Base-by-base conservation (phyloP, 2,329 filamentous ascomycete species). In the Fusarium transvaalense region DNA sequence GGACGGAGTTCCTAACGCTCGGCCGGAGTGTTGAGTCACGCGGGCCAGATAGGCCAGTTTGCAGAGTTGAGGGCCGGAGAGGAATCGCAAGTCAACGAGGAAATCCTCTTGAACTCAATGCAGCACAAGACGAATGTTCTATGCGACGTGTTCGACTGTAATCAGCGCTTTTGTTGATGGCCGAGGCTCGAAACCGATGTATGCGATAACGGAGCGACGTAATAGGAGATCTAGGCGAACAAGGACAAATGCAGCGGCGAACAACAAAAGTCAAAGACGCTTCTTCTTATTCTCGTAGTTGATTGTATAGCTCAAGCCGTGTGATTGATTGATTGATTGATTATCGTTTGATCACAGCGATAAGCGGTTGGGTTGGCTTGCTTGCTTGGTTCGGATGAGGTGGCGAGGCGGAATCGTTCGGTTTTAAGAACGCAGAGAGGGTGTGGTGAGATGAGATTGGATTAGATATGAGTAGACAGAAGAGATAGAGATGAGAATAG, bases 241-340 rank as follows among this genome's bases (percentile, higher is more conserved):
- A 56, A 56, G 45, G 58, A 62, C 64, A 65, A 71, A 51, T 60
- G 61, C 57, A 68, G 55, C 37, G 47, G 52, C 65, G 56, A 66
- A 69, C 57, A 64, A 57, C 65, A 57, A 61, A 68, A 60, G 64
- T 68, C 69, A 69, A 75, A 55, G 71, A 69, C 69, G 50, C 76
- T 77, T 77, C 75, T 78, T 78, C 75, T 77, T 50, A n/a, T 51
- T 78, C 76, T 78, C 74, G 74, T 68, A 60, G 25, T 37, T 23
- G 37, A 55, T 64, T 61, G 65, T 61, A 54, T 64, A 50, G 59
- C 69, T 69, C 57, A 55, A 69, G 61, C 58, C 56, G 50, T 53
- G 67, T 65, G 63, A 69, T 69, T 45, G 60, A 60, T 66, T 34
- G 54, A 50, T 54, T 61, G 32, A 35, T 46, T 46, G 51, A 17